Base-by-base conservation (phyloP, 331 rosid species). In the Quercus lobata region DNA sequence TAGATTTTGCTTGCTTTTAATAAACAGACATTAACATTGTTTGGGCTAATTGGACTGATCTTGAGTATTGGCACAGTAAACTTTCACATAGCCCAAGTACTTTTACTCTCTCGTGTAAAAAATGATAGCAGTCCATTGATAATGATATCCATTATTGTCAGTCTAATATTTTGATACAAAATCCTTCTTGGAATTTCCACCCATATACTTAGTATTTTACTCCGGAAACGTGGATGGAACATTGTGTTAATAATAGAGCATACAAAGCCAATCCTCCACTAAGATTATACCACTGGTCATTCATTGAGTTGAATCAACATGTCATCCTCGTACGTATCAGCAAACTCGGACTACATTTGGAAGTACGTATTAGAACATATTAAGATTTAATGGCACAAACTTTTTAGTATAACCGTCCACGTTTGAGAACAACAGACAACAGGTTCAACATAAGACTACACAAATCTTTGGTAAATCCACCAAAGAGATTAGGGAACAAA, bases 381-480 rank as follows among this genome's bases (percentile, higher is more conserved):
- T 25, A 25, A 14, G 3, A 5, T 49, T 27, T 27, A 12, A 25
- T 2, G 34, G n/a, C 18, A 6, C 34, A 12, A 7, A 49, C 17
- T 24, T 61, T 61, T 15, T 15, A 61, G 69, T 1, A 27, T 25
- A 1, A 27, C 15, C 69, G 16, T 30, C 46, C 41, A 65, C 66
- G 34, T 65, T 30, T 65, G 71, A 30, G 22, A 65, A 30, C 46
- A 16, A 29, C 0, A 18, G 32, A 24, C 12, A 68, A 37, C 24
- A 68, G 24, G 72, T 30, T 17, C 41, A 68, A 68, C 74, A n/a
- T 37, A 44, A 70, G 22, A 70, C 6, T 44, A 70, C 14, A 70
- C 74, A 10, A 44, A 11, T 70, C 35, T 44, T 70, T 70, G 74
- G 74, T 37, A 70, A 12, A 41, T 70, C 55, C 74, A 70, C 74